A percentile compares a stretch with the other conserved stretches of the same genome.
Conservation (phyloP, 208 protist genomes). For the Acanthamoeba healyi region DNA sequence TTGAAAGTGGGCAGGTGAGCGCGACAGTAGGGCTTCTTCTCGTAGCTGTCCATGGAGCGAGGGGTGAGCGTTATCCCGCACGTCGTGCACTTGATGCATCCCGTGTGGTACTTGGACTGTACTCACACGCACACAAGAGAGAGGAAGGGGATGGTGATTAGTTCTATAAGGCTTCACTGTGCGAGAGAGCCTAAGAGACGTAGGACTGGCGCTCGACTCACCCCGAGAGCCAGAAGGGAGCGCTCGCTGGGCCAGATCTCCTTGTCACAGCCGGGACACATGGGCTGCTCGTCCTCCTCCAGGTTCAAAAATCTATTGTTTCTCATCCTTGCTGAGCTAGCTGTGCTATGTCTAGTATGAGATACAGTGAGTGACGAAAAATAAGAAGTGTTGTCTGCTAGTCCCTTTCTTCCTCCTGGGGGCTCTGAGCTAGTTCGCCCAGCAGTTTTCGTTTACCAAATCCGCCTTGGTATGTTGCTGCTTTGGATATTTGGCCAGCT, state of each 20-base stretch:
- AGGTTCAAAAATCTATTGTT: background rate
- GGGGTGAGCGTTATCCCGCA: background rate
- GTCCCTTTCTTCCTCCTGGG: too few species aligned
- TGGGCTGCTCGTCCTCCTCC: background rate
- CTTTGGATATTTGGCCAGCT: too few species aligned
- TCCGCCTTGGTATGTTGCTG: too few species aligned
- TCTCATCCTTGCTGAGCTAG: too few species aligned
- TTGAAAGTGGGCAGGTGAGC: constrained; percentile 8
- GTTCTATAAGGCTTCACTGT: too few species aligned
- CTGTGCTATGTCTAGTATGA: too few species aligned
- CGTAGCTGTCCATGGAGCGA: background rate
- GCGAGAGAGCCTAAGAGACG: too few species aligned
- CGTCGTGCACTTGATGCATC: constrained; percentile 2
- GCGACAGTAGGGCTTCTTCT: constrained; percentile 17
- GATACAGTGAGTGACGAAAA: too few species aligned
- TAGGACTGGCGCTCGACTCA: background rate
- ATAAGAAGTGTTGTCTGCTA: too few species aligned
- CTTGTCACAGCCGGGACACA: constrained; percentile 4
- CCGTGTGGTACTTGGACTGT: background rate
- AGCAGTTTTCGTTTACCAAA: too few species aligned
- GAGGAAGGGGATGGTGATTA: too few species aligned
- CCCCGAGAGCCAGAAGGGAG: constrained; percentile 3
- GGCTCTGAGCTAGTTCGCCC: too few species aligned
- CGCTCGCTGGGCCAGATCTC: constrained; percentile 33
- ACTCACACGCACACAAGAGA: background rate